A percentile compares a stretch with the other conserved stretches of the same genome.
These are phyloP conservation scores for Vicia villosa DNA, from an alignment of 306 rosid genomes.

Conservation along the genomic window DNA sequence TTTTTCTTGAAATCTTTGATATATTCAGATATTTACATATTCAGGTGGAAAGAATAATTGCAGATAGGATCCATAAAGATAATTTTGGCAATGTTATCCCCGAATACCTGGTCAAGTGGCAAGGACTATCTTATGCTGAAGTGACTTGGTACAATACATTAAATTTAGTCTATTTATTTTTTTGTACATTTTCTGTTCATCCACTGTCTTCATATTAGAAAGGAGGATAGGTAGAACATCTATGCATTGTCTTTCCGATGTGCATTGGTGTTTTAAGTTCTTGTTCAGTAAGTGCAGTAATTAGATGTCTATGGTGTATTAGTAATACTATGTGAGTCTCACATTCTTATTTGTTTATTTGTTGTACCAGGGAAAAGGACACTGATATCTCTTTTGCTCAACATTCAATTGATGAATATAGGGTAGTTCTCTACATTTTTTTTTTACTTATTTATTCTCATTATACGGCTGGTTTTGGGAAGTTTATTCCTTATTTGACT, in stretches of 20 bases:
- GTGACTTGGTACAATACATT: conserved; percentile 76
- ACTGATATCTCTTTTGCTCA: conserved; percentile 90
- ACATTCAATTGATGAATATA: conserved; percentile 89
- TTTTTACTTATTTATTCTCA: neutral
- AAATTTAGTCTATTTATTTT: conserved; percentile 23
- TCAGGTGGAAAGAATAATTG: conserved; percentile 93
- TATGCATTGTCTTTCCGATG: conserved; percentile 2
- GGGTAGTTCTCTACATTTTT: conserved; percentile 53
- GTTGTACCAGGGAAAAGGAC: conserved; percentile 89
- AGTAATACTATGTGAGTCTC: conserved; percentile 28
- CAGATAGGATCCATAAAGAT: conserved; percentile 86
- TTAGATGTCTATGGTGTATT: conserved; percentile 9
- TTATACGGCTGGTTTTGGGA: conserved; percentile 10
- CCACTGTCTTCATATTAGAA: conserved; percentile 13
- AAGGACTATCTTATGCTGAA: conserved; percentile 98
- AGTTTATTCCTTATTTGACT: conserved; percentile 2
- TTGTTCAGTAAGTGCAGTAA: conserved; percentile 1
- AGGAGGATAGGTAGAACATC: conserved; percentile 23
- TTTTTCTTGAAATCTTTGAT: conserved; percentile 1
- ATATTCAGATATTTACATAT: conserved; percentile 20
- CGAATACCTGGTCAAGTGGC: conserved; percentile 98
- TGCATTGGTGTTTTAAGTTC: conserved; percentile 26
- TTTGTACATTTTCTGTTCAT: conserved; percentile 14
- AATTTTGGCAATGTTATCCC: conserved; percentile 72
- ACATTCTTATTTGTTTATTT: conserved; percentile 38